These are phyloP conservation scores for Tolypocladium inflatum DNA, from an alignment of 2,329 filamentous ascomycete genomes.

Conservation along the genomic window DNA sequence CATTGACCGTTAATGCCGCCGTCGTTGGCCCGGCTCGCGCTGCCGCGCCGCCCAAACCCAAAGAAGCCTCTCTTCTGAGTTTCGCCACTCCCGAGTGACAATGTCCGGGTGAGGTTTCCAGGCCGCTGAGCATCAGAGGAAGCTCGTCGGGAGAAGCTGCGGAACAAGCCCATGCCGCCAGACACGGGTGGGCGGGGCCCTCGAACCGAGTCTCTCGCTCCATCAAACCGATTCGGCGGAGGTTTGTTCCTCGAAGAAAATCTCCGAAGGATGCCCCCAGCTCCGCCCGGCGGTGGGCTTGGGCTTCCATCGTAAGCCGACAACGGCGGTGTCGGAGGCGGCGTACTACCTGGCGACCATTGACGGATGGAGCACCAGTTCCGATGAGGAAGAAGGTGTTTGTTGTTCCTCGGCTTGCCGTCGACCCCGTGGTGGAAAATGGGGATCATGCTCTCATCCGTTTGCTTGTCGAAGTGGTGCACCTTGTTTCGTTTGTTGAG, in stretches of 20 bases:
- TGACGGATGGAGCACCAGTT: constrained; percentile 93
- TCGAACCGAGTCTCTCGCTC: constrained; percentile 23
- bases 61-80: constrained; percentile 33
- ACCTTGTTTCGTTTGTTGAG: constrained; percentile 88
- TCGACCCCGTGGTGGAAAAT: constrained; percentile 87
- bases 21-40: constrained; percentile 31
- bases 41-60: constrained; percentile 30
- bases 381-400: constrained; percentile 73
- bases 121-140: constrained; percentile 26
- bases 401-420: constrained; percentile 84
- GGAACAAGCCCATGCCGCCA: constrained; percentile 30
- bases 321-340: constrained; percentile 54
- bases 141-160: constrained; percentile 30
- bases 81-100: constrained; percentile 51
- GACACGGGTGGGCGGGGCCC: constrained; percentile 42
- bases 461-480: constrained; percentile 63
- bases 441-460: constrained; percentile 92
- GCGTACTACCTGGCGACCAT: constrained; percentile 71
- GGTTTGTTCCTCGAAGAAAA: constrained; percentile 29
- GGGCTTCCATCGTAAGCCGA: constrained; percentile 35
- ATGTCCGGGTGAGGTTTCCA: constrained; percentile 41
- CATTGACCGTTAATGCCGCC: constrained; percentile 48
- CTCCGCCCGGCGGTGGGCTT: constrained; percentile 24
- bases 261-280: constrained; percentile 33
- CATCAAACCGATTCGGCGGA: constrained; percentile 25